phyloP scores from a whole-genome alignment of 495 filamentous ascomycete species.

The Podospora pseudopauciseta region DNA sequence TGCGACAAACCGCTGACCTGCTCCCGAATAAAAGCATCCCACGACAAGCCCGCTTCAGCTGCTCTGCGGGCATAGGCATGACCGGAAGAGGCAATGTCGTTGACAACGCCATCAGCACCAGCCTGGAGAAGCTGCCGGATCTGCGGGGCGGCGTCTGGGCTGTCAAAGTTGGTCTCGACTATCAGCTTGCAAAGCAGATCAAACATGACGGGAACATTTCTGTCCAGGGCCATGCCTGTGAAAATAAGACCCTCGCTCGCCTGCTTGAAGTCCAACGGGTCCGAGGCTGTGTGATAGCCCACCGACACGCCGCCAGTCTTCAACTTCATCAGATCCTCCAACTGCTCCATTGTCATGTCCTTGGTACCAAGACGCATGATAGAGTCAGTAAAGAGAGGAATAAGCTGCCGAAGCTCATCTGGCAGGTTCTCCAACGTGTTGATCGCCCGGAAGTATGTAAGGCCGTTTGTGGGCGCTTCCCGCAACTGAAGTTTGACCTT shows the following conservation, averaged over 20 bases:
- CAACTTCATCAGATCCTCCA: conserved; percentile 91
- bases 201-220: conserved; percentile 87
- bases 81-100: conserved; percentile 81
- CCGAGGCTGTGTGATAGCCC: conserved; percentile 71
- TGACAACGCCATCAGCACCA: conserved; percentile 83
- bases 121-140: conserved; percentile 82
- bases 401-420: conserved; percentile 74
- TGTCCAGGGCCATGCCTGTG: conserved; percentile 79
- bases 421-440: conserved; percentile 76
- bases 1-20: conserved; percentile 83
- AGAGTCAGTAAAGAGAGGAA: conserved; percentile 88
- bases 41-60: conserved; percentile 74
- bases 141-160: conserved; percentile 70
- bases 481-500: conserved; percentile 79
- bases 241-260: conserved; percentile 79
- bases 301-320: conserved; percentile 91
- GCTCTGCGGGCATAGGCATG: conserved; percentile 79
- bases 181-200: conserved; percentile 76
- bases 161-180: conserved; percentile 83
- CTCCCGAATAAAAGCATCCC: conserved; percentile 65
- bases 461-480: conserved; percentile 86
- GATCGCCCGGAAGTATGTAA: conserved; percentile 93
- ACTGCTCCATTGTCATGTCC: conserved; percentile 82
- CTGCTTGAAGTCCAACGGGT: conserved; percentile 62
- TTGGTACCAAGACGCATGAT: conserved; percentile 90